A percentile compares a stretch with the other conserved stretches of the same genome.
These are phyloP conservation scores for Coprinellus micaceus DNA, from an alignment of 768 basidiomycete genomes.

Conservation along the genomic window DNA sequence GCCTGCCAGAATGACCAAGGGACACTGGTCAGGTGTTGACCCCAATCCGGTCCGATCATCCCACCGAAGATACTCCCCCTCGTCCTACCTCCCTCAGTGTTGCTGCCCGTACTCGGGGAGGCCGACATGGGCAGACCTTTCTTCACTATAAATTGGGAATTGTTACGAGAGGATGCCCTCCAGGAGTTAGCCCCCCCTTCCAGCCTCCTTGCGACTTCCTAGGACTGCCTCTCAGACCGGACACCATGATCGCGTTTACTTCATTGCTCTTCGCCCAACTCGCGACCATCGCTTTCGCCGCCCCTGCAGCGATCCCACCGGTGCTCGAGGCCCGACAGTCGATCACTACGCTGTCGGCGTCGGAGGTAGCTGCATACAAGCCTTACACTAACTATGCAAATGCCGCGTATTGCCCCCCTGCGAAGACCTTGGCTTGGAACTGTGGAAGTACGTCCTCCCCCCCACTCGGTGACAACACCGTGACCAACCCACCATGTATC, in stretches of 20 bases:
- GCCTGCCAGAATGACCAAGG: no score
- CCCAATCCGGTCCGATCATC: neutral
- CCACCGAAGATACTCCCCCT: neutral
- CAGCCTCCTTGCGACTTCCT: no score
- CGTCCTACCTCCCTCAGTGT: no score
- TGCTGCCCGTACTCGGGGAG: no score
- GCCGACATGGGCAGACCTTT: no score
- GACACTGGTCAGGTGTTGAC: no score
- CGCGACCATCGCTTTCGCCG: neutral
- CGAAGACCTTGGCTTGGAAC: constrained; percentile 43
- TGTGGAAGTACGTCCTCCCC: constrained; percentile 32
- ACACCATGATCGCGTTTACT: neutral
- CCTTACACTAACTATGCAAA: constrained; percentile 48
- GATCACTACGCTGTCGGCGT: constrained; percentile 33
- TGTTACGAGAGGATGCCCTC: neutral
- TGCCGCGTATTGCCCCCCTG: constrained; percentile 44
- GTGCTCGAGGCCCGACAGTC: constrained; percentile 16
- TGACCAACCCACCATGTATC: neutral
- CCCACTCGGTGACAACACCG: neutral
- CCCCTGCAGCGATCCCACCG: constrained; percentile 19
- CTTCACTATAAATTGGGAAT: neutral
- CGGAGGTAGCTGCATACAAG: constrained; percentile 39
- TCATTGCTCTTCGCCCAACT: constrained; percentile 1
- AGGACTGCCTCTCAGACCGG: no score
- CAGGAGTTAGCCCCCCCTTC: neutral